Base-by-base conservation (phyloP, 176 grass and related monocot species). In the Rhynchospora tenuis region DNA sequence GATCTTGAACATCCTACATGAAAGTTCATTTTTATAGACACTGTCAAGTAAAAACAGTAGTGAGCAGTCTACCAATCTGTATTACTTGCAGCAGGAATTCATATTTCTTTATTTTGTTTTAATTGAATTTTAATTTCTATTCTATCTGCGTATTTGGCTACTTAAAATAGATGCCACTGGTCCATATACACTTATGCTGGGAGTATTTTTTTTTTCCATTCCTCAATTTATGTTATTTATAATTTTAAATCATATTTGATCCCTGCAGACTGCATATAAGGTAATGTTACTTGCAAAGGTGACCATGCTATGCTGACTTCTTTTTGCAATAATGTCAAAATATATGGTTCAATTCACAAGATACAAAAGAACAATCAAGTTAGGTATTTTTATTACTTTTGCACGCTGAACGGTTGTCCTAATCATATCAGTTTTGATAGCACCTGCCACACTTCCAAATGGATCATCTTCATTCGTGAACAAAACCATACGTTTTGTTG, bases 381-480 rank as follows among this genome's bases (percentile, higher is more conserved):
- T 13, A 65, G 38, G 44, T 63, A 44, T 17, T 44, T 42, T 80
- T 64, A 19, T 15, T 86, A 94, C 95, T 88, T 90, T 92, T 81
- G 89, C 92, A 47, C 95, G 90, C 85, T 98, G 95, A 28, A 93
- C 20, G 67, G 95, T 98, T 50, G 89, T 98, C 70, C 90, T 92
- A 56, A 91, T 90, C 92, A 98, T 94, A 75, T 98, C 95, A 87
- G 89, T 85, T 89, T 98, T 98, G 45, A 55, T 72, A 61, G 89
- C 81, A 57, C 92, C 92, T 80, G 86, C 88, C 70, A 98, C 81
- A 83, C 65, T 74, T 79, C 92, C 89, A 84, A 98, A 98, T 59
- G 95, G 95, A 88, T 98, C 89, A 88, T 94, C 95, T 82, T 98
- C 92, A 26, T 98, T 98, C 38, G 95, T 98, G 84, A 98, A 93